Conservation (phyloP, 495 filamentous ascomycete species). For the Penicillium egyptiacum region DNA sequence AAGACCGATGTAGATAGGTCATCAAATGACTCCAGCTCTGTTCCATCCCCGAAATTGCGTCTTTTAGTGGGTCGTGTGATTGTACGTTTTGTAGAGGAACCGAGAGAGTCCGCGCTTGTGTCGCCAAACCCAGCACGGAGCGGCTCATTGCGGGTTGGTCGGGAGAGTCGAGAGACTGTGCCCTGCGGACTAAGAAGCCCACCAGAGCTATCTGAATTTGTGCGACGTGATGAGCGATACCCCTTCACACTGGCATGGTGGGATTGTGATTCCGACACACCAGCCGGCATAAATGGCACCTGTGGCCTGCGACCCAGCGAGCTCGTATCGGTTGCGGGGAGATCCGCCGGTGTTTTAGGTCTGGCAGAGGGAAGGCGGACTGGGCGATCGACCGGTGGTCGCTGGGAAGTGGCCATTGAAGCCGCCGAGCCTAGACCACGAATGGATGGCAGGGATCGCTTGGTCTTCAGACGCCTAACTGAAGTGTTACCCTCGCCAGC, state of each 20-base stretch:
- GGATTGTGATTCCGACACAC: conserved; percentile 68
- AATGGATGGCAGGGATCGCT: conserved; percentile 85
- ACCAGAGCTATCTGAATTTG: conserved; percentile 66
- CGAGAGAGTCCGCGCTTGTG: conserved; percentile 46
- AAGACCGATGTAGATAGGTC: conserved; percentile 87
- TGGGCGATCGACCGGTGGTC: conserved; percentile 42
- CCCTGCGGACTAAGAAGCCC: conserved; percentile 47
- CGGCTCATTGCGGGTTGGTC: conserved; percentile 46
- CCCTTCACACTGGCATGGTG: conserved; percentile 75
- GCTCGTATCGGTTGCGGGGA: conserved; percentile 53
- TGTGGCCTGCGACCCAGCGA: conserved; percentile 58
- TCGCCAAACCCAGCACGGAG: conserved; percentile 42
- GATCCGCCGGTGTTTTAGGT: conserved; percentile 73
- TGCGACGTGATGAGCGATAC: conserved; percentile 67
- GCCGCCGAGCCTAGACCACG: conserved; percentile 48
- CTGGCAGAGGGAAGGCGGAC: conserved; percentile 49
- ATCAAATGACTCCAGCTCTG: conserved; percentile 88
- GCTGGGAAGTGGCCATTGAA: conserved; percentile 34
- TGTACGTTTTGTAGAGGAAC: conserved; percentile 57
- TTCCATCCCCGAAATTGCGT: conserved; percentile 87
- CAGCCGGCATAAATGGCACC: conserved; percentile 79
- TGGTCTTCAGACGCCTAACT: conserved; percentile 73
- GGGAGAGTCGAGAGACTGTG: conserved; percentile 51
- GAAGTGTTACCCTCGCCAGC: conserved; percentile 65
- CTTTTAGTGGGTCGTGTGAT: conserved; percentile 71